Base-by-base conservation (phyloP, 2,329 filamentous ascomycete species). In the Pyrenophora teres region DNA sequence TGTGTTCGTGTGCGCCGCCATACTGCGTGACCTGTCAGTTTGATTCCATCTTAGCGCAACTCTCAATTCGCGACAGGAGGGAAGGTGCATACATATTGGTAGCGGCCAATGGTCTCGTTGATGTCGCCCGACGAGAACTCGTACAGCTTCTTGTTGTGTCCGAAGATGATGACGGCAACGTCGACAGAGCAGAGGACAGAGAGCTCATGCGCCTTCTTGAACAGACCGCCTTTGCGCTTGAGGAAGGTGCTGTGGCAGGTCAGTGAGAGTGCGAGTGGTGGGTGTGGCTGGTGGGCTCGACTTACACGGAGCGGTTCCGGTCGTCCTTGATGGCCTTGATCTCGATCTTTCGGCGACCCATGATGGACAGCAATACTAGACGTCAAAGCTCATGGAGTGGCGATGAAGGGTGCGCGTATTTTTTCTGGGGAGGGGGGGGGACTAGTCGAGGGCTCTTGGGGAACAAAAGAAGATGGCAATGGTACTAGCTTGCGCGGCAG, bases 311-410 rank as follows among this genome's bases (percentile, higher is more conserved):
- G 74, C 92, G 91, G 74, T 97, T 97, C 70, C 92, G 87, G 77
- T 97, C 92, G 86, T 97, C 92, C 78, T 96, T 97, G 83, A 97
- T 97, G 66, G 93, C 91, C 80, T 97, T 97, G 82, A 99, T 97
- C 81, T 97, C 94, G 74, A 99, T 99, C 86, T 99, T 99, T 83
- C 94, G 87, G 77, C 94, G 88, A 76, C 94, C 94, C 94, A 99
- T 99, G 56, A 52, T 71, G 60, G 45, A 40, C 46, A 40, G 35
- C 36, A 43, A 56, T 43, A 53, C 36, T 54, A 68, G 59, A 54
- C 46, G 65, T 59, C 60, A 60, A 62, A 32, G 68, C 62, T 63
- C 68, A 72, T 71, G 50, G 65, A 62, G 54, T 50, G 47, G 48
- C 43, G 44, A 48, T 37, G 38, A 43, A 43, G 55, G 41, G 53